Evolutionary conservation across 2,329 filamentous ascomycete genomes (phyloP).

Genomic region (Fonsecaea monophora): DNA sequence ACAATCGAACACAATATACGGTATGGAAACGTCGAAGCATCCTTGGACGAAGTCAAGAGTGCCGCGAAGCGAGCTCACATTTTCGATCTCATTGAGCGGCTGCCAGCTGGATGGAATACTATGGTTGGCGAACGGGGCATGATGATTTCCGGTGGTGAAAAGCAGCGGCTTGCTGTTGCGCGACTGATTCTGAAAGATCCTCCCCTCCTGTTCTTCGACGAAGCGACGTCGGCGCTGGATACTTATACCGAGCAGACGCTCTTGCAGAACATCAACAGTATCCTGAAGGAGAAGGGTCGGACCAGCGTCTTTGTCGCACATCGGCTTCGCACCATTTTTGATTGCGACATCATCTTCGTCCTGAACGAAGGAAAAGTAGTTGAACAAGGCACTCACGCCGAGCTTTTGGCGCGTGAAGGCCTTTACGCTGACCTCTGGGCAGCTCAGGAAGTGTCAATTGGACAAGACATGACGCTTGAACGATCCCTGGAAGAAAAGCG

Average conservation of each 20-base stretch:
- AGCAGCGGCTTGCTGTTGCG: constrained; percentile 88
- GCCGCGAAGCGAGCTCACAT: constrained; percentile 85
- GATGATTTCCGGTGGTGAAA: constrained; percentile 84
- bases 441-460: constrained; percentile 68
- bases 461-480: constrained; percentile 50
- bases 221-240: constrained; percentile 87
- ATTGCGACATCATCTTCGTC: constrained; percentile 91
- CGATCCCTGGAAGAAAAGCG: constrained; percentile 49
- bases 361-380: constrained; percentile 82
- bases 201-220: constrained; percentile 84
- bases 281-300: constrained; percentile 82
- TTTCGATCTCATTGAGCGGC: constrained; percentile 77
- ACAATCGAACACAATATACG: constrained; percentile 94
- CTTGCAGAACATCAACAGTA: constrained; percentile 89
- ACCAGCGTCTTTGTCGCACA: constrained; percentile 97
- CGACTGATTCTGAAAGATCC: constrained; percentile 82
- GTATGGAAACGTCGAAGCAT: constrained; percentile 83
- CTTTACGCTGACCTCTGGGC: constrained; percentile 87
- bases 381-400: constrained; percentile 85
- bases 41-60: constrained; percentile 72
- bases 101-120: constrained; percentile 85
- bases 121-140: constrained; percentile 88
- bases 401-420: constrained; percentile 75
- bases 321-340: constrained; percentile 88
- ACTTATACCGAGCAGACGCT: constrained; percentile 87